Percentiles rank a stretch among this genome's conserved stretches.
phyloP scores from a whole-genome alignment of 768 basidiomycete species.

The Tylopilus felleus region DNA sequence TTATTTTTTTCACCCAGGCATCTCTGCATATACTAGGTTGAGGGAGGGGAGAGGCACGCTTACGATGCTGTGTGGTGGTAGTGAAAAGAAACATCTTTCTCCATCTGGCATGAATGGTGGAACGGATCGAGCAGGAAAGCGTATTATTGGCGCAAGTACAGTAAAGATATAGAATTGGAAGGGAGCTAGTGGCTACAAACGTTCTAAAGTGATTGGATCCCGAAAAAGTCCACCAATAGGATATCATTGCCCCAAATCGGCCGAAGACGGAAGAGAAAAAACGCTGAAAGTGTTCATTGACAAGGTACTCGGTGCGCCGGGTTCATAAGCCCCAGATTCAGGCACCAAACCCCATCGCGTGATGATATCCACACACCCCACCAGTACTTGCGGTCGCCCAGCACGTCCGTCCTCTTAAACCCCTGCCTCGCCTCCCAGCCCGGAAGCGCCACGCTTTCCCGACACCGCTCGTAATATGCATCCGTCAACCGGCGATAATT shows the following conservation, averaged over 20 bases:
- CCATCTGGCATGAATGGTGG: background rate
- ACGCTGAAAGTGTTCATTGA: background rate
- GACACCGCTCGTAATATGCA: constrained; percentile 36
- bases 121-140: background rate
- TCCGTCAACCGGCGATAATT: constrained; percentile 21
- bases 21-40: background rate
- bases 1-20: background rate
- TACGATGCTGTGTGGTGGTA: background rate
- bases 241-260: background rate
- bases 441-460: constrained; percentile 37
- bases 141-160: background rate
- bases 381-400: constrained; percentile 46
- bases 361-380: constrained; percentile 38
- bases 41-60: background rate
- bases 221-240: background rate
- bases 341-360: constrained; percentile 39
- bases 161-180: background rate
- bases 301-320: constrained; percentile 9
- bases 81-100: background rate
- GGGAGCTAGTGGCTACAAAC: constrained; percentile 15
- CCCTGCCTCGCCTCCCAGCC: constrained; percentile 39
- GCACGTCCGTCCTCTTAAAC: constrained; percentile 47
- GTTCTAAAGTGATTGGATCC: constrained; percentile 1
- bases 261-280: background rate
- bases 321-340: constrained; percentile 44